Evolutionary conservation across 805 yeast genomes (phyloP), one percentile per base, ranked within the genome.

Genomic region (Torulaspora microellipsoides): DNA sequence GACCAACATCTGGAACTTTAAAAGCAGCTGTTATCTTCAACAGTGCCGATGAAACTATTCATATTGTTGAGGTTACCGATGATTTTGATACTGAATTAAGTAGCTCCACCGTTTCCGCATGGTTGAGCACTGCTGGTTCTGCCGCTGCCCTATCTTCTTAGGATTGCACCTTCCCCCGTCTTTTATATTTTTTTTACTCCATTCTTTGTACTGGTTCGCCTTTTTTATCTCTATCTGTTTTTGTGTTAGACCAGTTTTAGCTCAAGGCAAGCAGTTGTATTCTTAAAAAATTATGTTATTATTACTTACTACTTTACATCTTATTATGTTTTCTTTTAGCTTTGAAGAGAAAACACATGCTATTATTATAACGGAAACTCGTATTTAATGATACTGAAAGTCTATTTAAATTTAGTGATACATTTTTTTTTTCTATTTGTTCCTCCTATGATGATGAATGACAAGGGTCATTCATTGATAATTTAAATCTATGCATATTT

Each of bases 11-110:
- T 48, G 74, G 79, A 15, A 71, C 95, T 34, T 70, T 88, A 73
- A 88, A 86, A 75, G 96, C 93, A 60, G 98, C 96, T 54, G 96
- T 78, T 47, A 71, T 93, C 60, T 91, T 93, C 70, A 72, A 76
- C 47, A 70, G 74, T 49, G 50, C 68, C 31, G 64, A 63, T 45
- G 47, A 65, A 38, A 55, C 64, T 32, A 73, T 88, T 53, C 76
- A 78, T 59, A 66, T 87, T 58, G 77, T 78, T 49, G 69, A 73
- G 50, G 77, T 89, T 43, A 82, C 78, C 58, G 80, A 73, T 55
- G 69, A 70, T 53, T 83, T 83, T 58, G 73, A 66, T 50, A 59
- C 77, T 36, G 62, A 79, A 35, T 71, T 89, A 53, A 75, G 72
- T 55, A 58, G 74, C 30, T 69, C 66, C 48, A 78, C 83, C 40